A percentile compares a stretch with the other conserved stretches of the same genome.
Evolutionary conservation across 2,329 filamentous ascomycete species (phyloP).

Genomic region (Elsinoe arachidis): DNA sequence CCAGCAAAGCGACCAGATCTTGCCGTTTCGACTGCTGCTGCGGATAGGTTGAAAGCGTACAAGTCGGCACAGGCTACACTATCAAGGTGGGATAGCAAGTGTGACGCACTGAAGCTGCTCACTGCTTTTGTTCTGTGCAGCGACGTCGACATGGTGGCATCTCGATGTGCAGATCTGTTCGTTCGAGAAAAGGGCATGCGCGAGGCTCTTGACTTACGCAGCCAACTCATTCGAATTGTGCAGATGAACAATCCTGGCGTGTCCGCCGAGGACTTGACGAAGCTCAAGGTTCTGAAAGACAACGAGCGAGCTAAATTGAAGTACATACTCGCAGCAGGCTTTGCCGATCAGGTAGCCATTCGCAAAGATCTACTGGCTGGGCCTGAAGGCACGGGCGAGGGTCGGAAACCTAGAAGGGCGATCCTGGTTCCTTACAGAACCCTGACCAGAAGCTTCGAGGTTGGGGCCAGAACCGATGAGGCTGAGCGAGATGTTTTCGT

Average conservation of each 20-base stretch:
- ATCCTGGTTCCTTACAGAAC: conserved; percentile 90
- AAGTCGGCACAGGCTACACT: conserved; percentile 71
- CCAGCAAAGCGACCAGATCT: conserved; percentile 41
- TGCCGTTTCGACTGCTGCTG: conserved; percentile 50
- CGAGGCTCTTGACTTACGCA: conserved; percentile 74
- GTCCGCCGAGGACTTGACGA: neutral
- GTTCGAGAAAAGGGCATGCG: conserved; percentile 78
- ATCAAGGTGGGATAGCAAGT: conserved; percentile 68
- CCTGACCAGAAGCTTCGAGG: conserved; percentile 57
- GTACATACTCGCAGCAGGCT: conserved; percentile 84
- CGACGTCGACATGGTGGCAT: conserved; percentile 29
- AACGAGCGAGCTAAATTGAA: conserved; percentile 69
- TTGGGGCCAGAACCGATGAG: conserved; percentile 27
- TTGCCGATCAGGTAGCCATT: conserved; percentile 89
- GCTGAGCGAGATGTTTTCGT: conserved; percentile 65
- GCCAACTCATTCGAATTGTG: conserved; percentile 74
- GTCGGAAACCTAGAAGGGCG: conserved; percentile 67
- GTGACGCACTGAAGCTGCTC: conserved; percentile 83
- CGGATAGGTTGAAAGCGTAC: conserved; percentile 56
- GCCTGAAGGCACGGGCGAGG: conserved; percentile 46
- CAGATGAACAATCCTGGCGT: conserved; percentile 30
- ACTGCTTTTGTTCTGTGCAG: conserved; percentile 62
- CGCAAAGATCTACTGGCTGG: conserved; percentile 65
- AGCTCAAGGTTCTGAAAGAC: conserved; percentile 51
- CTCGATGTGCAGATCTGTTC: conserved; percentile 75